phyloP scores from a whole-genome alignment of 1,284 basidiomycete genomes.

The Ganoderma meredithae region DNA sequence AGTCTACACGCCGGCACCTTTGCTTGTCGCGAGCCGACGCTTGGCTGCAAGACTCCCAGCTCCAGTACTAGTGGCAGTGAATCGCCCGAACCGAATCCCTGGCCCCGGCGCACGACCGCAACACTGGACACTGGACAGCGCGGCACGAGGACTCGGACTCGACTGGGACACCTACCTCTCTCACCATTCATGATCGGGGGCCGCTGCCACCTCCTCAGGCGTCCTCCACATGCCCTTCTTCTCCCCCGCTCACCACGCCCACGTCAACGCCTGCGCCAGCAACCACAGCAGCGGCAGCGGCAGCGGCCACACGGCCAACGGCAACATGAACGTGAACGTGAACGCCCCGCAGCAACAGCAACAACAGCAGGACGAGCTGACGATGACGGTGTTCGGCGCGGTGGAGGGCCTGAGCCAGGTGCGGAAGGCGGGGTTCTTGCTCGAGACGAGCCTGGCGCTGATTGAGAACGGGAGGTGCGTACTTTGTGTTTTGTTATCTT shows the following conservation, averaged over 20 bases:
- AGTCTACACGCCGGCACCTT: no score
- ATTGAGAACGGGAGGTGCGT: constrained; percentile 57
- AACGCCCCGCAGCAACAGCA: neutral
- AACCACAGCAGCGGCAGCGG: neutral
- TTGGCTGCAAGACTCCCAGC: neutral
- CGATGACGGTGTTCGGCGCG: constrained; percentile 61
- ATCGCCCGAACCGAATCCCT: neutral
- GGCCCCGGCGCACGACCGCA: constrained; percentile 3
- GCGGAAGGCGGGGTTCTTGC: constrained; percentile 63
- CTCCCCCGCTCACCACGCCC: neutral
- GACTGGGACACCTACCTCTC: no score
- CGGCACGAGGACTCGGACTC: no score
- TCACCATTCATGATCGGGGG: neutral
- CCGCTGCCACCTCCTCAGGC: neutral
- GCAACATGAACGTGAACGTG: neutral
- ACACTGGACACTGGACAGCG: no score
- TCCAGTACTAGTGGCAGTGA: neutral
- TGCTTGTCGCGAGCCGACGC: neutral
- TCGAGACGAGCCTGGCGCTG: constrained; percentile 63
- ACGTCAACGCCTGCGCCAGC: neutral
- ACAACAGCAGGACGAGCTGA: constrained; percentile 58
- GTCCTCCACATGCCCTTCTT: neutral
- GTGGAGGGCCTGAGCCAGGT: constrained; percentile 55
- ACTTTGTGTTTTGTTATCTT: neutral
- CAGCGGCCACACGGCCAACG: no score